phyloP scores from a whole-genome alignment of 306 rosid species.

The Quercus bicolor region DNA sequence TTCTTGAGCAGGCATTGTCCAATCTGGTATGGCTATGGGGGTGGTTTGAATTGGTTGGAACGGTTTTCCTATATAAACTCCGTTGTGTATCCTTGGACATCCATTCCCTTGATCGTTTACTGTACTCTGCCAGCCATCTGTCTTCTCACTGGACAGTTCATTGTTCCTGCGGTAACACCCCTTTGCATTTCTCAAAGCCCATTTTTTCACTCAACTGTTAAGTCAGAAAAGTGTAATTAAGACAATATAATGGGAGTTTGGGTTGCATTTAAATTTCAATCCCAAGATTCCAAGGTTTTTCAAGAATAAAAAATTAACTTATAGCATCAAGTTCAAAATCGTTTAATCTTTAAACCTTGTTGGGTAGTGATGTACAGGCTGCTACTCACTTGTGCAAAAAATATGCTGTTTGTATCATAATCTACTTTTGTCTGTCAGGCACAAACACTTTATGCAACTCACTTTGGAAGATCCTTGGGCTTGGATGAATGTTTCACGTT shows the following conservation, averaged over 20 bases:
- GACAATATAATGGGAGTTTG: background rate
- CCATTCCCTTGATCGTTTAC: constrained; percentile 81
- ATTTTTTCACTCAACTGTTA: background rate
- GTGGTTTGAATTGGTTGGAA: constrained; percentile 81
- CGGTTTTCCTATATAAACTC: constrained; percentile 89
- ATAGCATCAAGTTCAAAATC: background rate
- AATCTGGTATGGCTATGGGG: constrained; percentile 92
- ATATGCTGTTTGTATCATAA: background rate
- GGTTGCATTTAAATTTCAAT: background rate
- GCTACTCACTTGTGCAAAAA: background rate
- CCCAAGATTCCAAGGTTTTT: too few relatives aligned
- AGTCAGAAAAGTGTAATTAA: background rate
- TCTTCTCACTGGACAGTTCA: constrained; percentile 86
- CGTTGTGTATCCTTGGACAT: constrained; percentile 88
- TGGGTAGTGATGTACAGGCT: background rate
- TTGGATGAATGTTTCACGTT: background rate
- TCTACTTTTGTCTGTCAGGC: background rate
- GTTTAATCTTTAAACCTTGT: background rate
- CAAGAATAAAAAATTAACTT: too few relatives aligned
- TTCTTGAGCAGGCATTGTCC: constrained; percentile 94
- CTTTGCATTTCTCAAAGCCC: background rate
- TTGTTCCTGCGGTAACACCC: constrained; percentile 88
- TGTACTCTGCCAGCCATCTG: constrained; percentile 94
- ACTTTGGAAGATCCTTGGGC: background rate
- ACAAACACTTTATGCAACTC: background rate